A percentile compares a stretch with the other conserved stretches of the same genome.
phyloP scores from a whole-genome alignment of 2,329 filamentous ascomycete genomes.

The Neofusicoccum sp. region DNA sequence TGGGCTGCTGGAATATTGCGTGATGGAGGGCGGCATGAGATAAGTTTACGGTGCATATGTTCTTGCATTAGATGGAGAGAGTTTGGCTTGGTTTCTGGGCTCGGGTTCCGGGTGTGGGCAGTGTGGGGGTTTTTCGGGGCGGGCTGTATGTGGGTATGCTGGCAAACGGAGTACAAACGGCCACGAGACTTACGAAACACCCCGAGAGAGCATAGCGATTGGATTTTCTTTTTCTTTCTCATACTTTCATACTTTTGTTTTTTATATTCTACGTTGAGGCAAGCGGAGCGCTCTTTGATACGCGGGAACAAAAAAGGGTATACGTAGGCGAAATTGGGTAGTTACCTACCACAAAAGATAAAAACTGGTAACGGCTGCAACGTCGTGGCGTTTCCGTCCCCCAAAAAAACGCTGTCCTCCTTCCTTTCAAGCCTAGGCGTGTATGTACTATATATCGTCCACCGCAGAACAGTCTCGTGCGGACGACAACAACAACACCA shows the following conservation, averaged over 20 bases:
- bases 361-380: too few relatives aligned
- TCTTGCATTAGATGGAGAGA: constrained; percentile 9
- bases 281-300: neutral
- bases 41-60: constrained; percentile 7
- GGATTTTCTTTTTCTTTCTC: neutral
- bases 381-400: too few relatives aligned
- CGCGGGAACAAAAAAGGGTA: neutral
- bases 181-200: neutral
- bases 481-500: too few relatives aligned
- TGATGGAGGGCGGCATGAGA: constrained; percentile 5
- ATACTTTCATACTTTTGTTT: neutral
- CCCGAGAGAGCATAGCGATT: constrained; percentile 2
- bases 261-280: neutral
- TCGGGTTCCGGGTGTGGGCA: neutral
- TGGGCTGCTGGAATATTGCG: neutral
- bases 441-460: too few relatives aligned
- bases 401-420: too few relatives aligned
- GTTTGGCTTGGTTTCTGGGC: neutral
- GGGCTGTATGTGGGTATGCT: neutral
- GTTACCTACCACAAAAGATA: too few relatives aligned
- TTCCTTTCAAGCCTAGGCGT: too few relatives aligned
- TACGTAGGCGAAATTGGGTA: neutral
- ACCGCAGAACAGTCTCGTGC: too few relatives aligned
- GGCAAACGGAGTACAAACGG: neutral
- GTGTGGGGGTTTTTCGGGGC: neutral